Conservation (phyloP, 2,329 filamentous ascomycete genomes). For the Fusarium protoensiforme region DNA sequence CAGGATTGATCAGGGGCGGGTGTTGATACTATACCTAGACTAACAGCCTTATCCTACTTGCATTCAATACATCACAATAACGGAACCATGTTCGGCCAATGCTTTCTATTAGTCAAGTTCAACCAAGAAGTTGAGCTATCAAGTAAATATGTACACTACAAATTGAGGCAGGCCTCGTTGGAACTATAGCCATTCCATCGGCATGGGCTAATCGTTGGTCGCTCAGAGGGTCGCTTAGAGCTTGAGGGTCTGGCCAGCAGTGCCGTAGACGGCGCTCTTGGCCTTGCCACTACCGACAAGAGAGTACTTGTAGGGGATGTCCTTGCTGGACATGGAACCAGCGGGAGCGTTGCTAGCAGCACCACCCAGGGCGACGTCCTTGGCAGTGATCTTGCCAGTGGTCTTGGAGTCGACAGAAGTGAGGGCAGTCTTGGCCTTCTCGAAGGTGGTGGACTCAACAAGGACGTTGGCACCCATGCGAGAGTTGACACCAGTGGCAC, state of each 20-base stretch:
- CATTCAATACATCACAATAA: not conserved
- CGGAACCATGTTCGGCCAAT: not conserved
- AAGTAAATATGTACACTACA: slow-evolving; percentile 24
- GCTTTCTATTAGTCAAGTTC: slow-evolving; percentile 1
- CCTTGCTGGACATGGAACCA: slow-evolving; percentile 62
- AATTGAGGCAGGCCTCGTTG: not conserved
- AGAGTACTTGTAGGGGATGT: slow-evolving; percentile 62
- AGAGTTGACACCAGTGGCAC: slow-evolving; percentile 63
- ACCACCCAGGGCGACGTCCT: slow-evolving; percentile 57
- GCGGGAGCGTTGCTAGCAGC: slow-evolving; percentile 52
- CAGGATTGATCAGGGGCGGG: not conserved
- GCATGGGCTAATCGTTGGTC: not conserved
- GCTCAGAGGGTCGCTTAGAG: slow-evolving; percentile 39
- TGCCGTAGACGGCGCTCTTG: slow-evolving; percentile 53
- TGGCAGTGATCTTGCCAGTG: slow-evolving; percentile 54
- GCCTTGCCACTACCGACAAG: slow-evolving; percentile 60
- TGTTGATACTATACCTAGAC: not conserved
- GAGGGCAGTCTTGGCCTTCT: slow-evolving; percentile 51
- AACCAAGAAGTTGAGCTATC: not conserved
- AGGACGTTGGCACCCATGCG: slow-evolving; percentile 68
- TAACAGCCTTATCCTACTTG: not conserved
- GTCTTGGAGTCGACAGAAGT: slow-evolving; percentile 54
- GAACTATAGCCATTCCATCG: not conserved
- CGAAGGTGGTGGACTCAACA: slow-evolving; percentile 66
- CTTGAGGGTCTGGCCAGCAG: slow-evolving; percentile 52